Percentiles rank a stretch among this genome's conserved stretches.
Evolutionary conservation across 78 protist genomes (phyloP).

Genomic region (Dictyostelium purpureum): DNA sequence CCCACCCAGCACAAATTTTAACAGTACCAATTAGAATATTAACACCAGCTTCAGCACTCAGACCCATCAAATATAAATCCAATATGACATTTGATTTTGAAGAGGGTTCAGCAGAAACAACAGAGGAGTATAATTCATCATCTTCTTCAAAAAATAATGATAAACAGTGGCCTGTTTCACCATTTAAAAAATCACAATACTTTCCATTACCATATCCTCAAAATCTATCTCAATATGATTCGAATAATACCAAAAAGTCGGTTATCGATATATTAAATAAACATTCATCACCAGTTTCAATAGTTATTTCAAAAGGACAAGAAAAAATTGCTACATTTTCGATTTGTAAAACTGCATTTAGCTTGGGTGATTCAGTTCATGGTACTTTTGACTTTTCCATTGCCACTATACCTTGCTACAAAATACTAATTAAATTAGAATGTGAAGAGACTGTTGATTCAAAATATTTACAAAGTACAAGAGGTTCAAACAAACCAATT

Average conservation of each 20-base stretch:
- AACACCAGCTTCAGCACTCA: constrained; percentile 59
- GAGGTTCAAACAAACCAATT: constrained; percentile 30
- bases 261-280: constrained; percentile 55
- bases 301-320: constrained; percentile 46
- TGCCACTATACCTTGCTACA: constrained; percentile 72
- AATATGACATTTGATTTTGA: constrained; percentile 42
- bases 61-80: constrained; percentile 33
- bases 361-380: constrained; percentile 65
- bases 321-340: constrained; percentile 66
- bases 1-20: constrained; percentile 70
- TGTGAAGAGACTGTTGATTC: constrained; percentile 62
- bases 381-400: constrained; percentile 77
- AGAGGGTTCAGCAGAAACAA: constrained; percentile 64
- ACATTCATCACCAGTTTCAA: constrained; percentile 50
- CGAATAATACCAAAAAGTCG: constrained; percentile 58
- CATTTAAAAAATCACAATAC: constrained; percentile 75
- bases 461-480: constrained; percentile 19
- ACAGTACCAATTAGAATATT: constrained; percentile 66
- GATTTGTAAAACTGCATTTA: constrained; percentile 58
- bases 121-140: constrained; percentile 27
- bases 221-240: constrained; percentile 66
- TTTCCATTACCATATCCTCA: constrained; percentile 76
- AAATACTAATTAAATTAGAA: constrained; percentile 48
- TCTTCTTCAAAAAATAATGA: background rate
- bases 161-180: constrained; percentile 68